Evolutionary conservation across 345 rosid genomes (phyloP).

Genomic region (Punica granatum): DNA sequence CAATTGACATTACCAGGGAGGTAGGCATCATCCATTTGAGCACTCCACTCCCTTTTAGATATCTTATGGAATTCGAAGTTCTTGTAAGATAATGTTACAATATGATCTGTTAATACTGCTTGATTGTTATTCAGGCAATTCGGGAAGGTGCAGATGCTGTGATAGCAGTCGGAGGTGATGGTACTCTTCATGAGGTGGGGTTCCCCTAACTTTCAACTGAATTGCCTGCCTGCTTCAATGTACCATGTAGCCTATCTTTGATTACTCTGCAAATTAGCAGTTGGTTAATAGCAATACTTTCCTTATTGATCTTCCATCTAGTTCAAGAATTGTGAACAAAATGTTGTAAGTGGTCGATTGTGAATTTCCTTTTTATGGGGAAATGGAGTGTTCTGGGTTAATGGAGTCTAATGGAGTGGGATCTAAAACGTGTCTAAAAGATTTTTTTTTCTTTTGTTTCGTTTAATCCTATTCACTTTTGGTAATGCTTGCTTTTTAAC

Average conservation of each 20-base stretch:
- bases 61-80: neutral
- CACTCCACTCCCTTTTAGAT: neutral
- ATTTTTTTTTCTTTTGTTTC: neutral
- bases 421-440: neutral
- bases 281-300: neutral
- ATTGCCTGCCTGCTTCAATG: neutral
- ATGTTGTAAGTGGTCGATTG: neutral
- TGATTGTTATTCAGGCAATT: constrained; percentile 48
- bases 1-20: constrained; percentile 90
- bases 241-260: neutral
- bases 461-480: neutral
- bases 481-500: neutral
- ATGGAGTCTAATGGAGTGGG: neutral
- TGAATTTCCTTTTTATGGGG: neutral
- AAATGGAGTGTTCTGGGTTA: neutral
- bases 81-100: constrained; percentile 14
- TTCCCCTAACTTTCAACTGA: constrained; percentile 1
- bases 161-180: constrained; percentile 99
- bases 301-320: neutral
- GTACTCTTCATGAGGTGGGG: constrained; percentile 88
- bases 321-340: neutral
- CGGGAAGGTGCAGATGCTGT: constrained; percentile 93
- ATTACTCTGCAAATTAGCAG: neutral
- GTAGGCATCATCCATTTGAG: constrained; percentile 26
- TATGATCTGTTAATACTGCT: neutral